phyloP scores from a whole-genome alignment of 352 stramenopile genomes.

The Pythium diclinum region DNA sequence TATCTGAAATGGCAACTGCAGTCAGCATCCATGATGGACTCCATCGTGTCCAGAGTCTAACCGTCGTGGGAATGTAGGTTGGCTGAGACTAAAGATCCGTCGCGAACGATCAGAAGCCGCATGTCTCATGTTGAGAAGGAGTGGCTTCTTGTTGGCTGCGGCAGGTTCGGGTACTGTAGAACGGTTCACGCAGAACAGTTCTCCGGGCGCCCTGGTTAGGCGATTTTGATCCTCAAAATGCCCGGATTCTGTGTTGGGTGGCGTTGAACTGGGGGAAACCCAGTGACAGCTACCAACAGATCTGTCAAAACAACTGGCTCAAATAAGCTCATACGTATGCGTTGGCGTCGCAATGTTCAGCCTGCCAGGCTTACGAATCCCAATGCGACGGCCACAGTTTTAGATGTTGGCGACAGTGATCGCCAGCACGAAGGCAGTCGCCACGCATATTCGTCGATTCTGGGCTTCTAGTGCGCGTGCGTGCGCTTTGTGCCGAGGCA shows the following conservation, averaged over 20 bases:
- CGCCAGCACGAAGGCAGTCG: too few species aligned
- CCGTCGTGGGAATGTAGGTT: not conserved
- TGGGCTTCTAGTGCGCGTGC: too few species aligned
- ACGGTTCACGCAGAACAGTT: not conserved
- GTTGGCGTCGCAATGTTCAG: not conserved
- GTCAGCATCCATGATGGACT: too few species aligned
- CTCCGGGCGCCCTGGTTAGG: not conserved
- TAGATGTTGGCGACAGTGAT: not conserved
- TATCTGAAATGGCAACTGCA: not conserved
- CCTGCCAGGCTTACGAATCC: not conserved
- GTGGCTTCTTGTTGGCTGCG: not conserved
- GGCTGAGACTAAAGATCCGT: not conserved
- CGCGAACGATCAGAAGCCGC: not conserved
- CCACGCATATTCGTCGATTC: too few species aligned
- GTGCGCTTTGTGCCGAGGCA: too few species aligned
- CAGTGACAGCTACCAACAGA: not conserved
- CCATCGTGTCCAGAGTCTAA: not conserved
- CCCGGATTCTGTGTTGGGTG: not conserved
- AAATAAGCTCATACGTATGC: not conserved
- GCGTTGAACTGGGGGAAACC: conserved; percentile 2
- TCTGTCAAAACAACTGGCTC: conserved; percentile 17
- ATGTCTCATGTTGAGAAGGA: not conserved
- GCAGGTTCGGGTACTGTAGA: not conserved
- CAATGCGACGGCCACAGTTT: not conserved
- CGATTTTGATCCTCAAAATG: not conserved